Evolutionary conservation across 306 rosid species (phyloP).

Genomic region (Vigna trinervia): DNA sequence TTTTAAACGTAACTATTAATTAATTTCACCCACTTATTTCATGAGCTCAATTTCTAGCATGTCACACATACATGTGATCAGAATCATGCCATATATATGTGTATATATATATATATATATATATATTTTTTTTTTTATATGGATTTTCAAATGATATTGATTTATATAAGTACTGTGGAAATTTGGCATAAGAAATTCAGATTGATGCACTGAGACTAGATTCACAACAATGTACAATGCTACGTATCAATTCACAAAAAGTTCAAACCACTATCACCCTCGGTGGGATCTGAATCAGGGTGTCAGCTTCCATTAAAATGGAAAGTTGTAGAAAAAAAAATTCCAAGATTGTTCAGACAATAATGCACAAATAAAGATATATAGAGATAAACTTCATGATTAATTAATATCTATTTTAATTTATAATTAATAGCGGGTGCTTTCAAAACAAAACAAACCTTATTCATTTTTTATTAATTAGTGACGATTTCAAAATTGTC

Average conservation of each 20-base stretch:
- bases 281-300: slow-evolving; percentile 50
- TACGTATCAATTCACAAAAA: slow-evolving; percentile 18
- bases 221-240: slow-evolving; percentile 30
- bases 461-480: background rate
- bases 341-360: background rate
- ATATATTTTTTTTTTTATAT: no score
- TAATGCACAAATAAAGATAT: background rate
- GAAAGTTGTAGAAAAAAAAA: slow-evolving; percentile 9
- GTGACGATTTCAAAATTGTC: no score
- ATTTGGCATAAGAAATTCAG: slow-evolving; percentile 41
- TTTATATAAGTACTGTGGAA: background rate
- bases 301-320: slow-evolving; percentile 42
- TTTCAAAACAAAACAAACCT: slow-evolving; percentile 28
- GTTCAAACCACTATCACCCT: background rate
- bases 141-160: no score
- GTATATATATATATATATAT: no score
- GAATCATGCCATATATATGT: no score
- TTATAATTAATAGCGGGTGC: slow-evolving; percentile 28
- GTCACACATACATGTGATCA: no score
- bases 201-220: slow-evolving; percentile 1
- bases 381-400: background rate
- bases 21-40: no score
- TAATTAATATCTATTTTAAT: slow-evolving; percentile 7
- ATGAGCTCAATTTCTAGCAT: no score
- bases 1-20: no score